Conservation (phyloP, 345 rosid genomes). For the Acer negundo region DNA sequence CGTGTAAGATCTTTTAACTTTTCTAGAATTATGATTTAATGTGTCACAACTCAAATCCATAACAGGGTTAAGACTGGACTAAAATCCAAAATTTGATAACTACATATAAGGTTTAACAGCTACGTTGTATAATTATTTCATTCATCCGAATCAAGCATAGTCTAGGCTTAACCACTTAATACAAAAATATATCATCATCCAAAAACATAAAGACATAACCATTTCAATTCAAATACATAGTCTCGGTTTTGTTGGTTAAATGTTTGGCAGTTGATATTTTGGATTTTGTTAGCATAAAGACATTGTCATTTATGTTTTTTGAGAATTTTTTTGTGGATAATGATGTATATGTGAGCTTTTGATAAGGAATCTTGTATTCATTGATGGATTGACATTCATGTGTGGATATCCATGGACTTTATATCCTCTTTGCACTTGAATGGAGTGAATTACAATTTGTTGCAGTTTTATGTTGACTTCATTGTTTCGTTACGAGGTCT, state of each 20-base stretch:
- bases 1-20: constrained; percentile 44
- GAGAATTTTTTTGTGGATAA: neutral
- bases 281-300: too few relatives aligned
- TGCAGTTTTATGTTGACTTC: neutral
- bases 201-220: too few relatives aligned
- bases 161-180: too few relatives aligned
- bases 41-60: neutral
- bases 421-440: neutral
- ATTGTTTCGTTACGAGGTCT: neutral
- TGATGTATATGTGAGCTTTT: neutral
- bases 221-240: too few relatives aligned
- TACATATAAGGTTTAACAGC: too few relatives aligned
- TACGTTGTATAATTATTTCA: too few relatives aligned
- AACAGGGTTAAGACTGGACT: neutral
- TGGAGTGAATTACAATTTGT: neutral
- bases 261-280: neutral
- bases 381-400: neutral
- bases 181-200: too few relatives aligned
- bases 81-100: too few relatives aligned
- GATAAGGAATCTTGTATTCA: neutral
- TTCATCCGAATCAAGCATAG: too few relatives aligned
- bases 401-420: neutral
- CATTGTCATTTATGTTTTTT: too few relatives aligned
- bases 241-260: neutral
- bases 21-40: neutral